phyloP scores from a whole-genome alignment of 225 moss, liverwort and hornwort species.

The Straminergon stramineum region DNA sequence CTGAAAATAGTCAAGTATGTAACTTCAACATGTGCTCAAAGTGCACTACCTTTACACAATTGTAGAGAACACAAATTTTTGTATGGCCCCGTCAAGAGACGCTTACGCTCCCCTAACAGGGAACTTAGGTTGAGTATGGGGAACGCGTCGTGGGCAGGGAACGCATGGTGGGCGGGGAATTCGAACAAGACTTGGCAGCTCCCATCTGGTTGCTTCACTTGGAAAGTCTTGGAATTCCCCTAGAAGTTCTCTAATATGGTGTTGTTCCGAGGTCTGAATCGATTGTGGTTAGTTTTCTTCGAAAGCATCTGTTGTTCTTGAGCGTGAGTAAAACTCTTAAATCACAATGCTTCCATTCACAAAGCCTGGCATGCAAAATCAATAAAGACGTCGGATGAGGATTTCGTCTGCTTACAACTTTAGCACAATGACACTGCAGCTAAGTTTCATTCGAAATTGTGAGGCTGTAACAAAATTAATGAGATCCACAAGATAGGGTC shows the following conservation, averaged over 20 bases:
- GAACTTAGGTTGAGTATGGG: too few species aligned
- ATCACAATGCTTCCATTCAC: constrained; percentile 64
- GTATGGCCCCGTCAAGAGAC: too few species aligned
- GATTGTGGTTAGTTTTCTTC: constrained; percentile 74
- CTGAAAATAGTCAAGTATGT: too few species aligned
- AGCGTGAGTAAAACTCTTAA: constrained; percentile 73
- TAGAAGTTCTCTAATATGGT: constrained; percentile 68
- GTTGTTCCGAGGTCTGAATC: constrained; percentile 60
- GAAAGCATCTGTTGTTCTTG: constrained; percentile 79
- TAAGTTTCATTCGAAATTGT: background rate
- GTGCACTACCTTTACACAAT: too few species aligned
- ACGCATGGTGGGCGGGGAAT: too few species aligned
- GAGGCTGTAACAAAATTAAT: background rate
- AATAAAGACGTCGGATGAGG: background rate
- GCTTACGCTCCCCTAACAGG: too few species aligned
- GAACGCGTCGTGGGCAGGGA: too few species aligned
- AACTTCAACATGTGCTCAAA: too few species aligned
- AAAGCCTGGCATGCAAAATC: constrained; percentile 20
- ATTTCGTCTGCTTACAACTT: background rate
- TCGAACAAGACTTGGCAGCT: constrained; percentile 72
- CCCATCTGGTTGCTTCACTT: constrained; percentile 50
- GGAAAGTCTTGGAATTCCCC: constrained; percentile 76
- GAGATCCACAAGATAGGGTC: background rate
- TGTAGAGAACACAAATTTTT: background rate
- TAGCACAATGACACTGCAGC: background rate